Percentiles rank a stretch among this genome's conserved stretches.
phyloP scores from a whole-genome alignment of 495 filamentous ascomycete species.

The Geopyxis carbonaria region DNA sequence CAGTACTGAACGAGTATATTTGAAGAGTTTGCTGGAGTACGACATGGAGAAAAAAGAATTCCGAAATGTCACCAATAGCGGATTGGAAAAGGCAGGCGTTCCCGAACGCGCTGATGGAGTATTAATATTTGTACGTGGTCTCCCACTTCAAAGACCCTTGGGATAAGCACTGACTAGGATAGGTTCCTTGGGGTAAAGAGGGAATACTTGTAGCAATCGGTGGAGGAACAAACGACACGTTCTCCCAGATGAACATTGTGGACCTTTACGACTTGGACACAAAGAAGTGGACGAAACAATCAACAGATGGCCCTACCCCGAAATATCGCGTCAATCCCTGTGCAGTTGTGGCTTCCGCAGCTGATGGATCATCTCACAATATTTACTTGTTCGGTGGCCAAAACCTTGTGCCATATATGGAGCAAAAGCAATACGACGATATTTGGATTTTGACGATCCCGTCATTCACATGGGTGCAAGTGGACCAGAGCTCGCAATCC shows the following conservation, averaged over 20 bases:
- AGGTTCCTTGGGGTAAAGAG: slow-evolving; percentile 52
- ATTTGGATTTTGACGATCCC: slow-evolving; percentile 68
- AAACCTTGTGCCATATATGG: slow-evolving; percentile 41
- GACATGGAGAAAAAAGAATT: slow-evolving; percentile 28
- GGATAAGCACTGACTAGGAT: slow-evolving; percentile 13
- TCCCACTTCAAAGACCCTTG: neutral
- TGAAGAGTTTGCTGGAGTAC: slow-evolving; percentile 59
- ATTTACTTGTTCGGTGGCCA: slow-evolving; percentile 65
- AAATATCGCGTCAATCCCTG: slow-evolving; percentile 56
- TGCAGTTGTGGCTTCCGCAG: slow-evolving; percentile 50
- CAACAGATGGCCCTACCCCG: slow-evolving; percentile 45
- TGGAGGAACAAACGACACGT: slow-evolving; percentile 44
- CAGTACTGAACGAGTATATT: slow-evolving; percentile 41
- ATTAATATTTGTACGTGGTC: slow-evolving; percentile 29
- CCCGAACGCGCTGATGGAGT: slow-evolving; percentile 54
- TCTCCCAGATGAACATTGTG: slow-evolving; percentile 51
- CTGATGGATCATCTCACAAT: slow-evolving; percentile 54
- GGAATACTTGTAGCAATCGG: slow-evolving; percentile 54
- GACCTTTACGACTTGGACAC: slow-evolving; percentile 61
- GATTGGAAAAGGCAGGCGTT: slow-evolving; percentile 43
- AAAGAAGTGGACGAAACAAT: slow-evolving; percentile 64
- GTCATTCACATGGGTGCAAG: slow-evolving; percentile 53
- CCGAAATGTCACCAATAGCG: slow-evolving; percentile 54
- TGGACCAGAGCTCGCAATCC: slow-evolving; percentile 34
- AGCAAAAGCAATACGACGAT: slow-evolving; percentile 51